Conservation (phyloP, 2,329 filamentous ascomycete species). For the Arachnomyces sp. region DNA sequence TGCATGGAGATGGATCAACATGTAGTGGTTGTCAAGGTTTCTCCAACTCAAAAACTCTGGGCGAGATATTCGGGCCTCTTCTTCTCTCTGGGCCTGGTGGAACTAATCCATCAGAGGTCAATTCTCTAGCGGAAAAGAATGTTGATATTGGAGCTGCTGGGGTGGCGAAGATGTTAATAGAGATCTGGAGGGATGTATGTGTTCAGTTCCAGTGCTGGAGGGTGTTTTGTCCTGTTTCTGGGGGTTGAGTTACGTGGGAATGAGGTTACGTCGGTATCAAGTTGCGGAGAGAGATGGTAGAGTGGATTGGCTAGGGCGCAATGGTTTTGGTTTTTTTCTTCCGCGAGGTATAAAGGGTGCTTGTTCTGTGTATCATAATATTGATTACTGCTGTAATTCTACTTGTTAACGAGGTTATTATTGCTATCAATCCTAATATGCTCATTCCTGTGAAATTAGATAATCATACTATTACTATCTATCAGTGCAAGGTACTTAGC, state of each 20-base stretch:
- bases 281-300: slow-evolving; percentile 1
- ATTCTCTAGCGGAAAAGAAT: slow-evolving; percentile 14
- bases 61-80: slow-evolving; percentile 23
- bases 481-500: no score
- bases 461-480: no score
- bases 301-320: not conserved
- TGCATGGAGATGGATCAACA: slow-evolving; percentile 11
- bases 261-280: not conserved
- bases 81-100: slow-evolving; percentile 19
- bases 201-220: slow-evolving; percentile 26
- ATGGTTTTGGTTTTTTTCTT: no score
- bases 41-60: slow-evolving; percentile 22
- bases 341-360: no score
- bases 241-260: not conserved
- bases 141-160: slow-evolving; percentile 17
- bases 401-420: no score
- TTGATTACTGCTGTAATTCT: no score
- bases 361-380: no score
- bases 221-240: slow-evolving; percentile 5
- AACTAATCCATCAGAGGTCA: slow-evolving; percentile 9
- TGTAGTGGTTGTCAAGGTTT: slow-evolving; percentile 16
- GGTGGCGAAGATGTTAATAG: slow-evolving; percentile 27
- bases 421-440: no score
- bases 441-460: no score
- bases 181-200: slow-evolving; percentile 28